A percentile compares a stretch with the other conserved stretches of the same genome.
Evolutionary conservation across 192 early-diverging fungal species (phyloP).

Genomic region (Dissophora ornata): DNA sequence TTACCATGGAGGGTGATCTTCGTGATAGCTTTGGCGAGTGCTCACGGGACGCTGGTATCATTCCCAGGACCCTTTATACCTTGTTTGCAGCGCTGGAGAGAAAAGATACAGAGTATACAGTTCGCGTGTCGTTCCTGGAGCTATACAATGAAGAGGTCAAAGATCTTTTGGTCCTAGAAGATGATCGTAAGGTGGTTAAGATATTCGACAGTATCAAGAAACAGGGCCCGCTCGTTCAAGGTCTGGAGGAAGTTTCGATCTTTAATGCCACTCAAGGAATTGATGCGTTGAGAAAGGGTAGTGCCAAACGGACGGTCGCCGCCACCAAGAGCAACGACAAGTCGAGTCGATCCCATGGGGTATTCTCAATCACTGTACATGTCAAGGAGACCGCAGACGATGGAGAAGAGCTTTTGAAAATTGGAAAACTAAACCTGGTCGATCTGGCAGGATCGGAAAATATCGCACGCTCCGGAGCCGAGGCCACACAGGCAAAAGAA

Average conservation of each 20-base stretch:
- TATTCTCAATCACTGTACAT: slow-evolving; percentile 92
- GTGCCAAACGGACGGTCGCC: slow-evolving; percentile 80
- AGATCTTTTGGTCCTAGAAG: slow-evolving; percentile 81
- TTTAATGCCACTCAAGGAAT: slow-evolving; percentile 81
- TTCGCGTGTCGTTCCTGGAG: slow-evolving; percentile 90
- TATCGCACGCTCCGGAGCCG: slow-evolving; percentile 89
- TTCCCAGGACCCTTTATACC: slow-evolving; percentile 85
- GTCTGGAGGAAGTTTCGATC: slow-evolving; percentile 83
- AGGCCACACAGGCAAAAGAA: slow-evolving; percentile 84
- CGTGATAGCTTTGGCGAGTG: slow-evolving; percentile 57
- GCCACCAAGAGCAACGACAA: slow-evolving; percentile 91
- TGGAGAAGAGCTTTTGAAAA: slow-evolving; percentile 89
- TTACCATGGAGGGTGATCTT: slow-evolving; percentile 95
- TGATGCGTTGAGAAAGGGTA: slow-evolving; percentile 74
- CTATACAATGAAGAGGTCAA: slow-evolving; percentile 96
- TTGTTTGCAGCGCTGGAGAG: slow-evolving; percentile 83
- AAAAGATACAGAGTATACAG: slow-evolving; percentile 79
- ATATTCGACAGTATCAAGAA: slow-evolving; percentile 78
- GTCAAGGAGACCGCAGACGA: slow-evolving; percentile 84
- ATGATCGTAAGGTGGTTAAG: slow-evolving; percentile 65
- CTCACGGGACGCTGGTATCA: slow-evolving; percentile 80
- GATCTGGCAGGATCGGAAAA: slow-evolving; percentile 97
- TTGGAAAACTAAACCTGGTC: slow-evolving; percentile 96
- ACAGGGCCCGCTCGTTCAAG: slow-evolving; percentile 83
- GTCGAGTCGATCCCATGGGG: slow-evolving; percentile 93